Evolutionary conservation across 1,284 basidiomycete species (phyloP).

Genomic region (Ustilago xerochloae): DNA sequence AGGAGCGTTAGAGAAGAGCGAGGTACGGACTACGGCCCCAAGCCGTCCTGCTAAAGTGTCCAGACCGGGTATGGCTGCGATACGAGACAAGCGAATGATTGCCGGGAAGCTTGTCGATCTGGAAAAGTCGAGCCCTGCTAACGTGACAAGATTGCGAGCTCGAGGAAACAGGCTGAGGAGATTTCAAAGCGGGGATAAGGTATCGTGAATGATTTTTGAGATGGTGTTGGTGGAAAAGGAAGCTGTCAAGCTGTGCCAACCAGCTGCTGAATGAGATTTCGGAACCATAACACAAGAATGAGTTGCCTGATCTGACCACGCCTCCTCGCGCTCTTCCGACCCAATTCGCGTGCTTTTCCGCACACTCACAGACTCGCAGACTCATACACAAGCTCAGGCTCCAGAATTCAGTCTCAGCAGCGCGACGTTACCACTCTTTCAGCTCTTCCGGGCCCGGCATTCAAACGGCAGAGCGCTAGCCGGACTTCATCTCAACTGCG

Average conservation of each 20-base stretch:
- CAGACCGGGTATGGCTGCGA: slow-evolving; percentile 36
- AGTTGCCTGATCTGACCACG: slow-evolving; percentile 7
- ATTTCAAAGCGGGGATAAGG: neutral
- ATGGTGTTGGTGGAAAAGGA: slow-evolving; percentile 4
- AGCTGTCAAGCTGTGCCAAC: slow-evolving; percentile 1
- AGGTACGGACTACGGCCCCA: slow-evolving; percentile 26
- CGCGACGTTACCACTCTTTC: neutral
- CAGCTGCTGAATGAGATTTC: neutral
- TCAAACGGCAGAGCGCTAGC: slow-evolving; percentile 2
- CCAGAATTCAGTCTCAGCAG: neutral
- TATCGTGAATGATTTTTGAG: neutral
- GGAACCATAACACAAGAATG: neutral
- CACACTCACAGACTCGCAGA: neutral
- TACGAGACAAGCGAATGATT: neutral
- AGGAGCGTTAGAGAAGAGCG: slow-evolving; percentile 7
- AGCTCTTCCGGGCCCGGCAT: neutral
- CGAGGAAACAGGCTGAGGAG: neutral
- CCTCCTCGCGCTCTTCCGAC: neutral
- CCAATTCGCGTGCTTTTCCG: too few relatives aligned
- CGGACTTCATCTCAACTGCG: neutral
- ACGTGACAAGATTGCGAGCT: neutral
- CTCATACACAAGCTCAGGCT: neutral
- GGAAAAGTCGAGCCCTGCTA: too few relatives aligned
- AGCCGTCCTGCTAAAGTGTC: slow-evolving; percentile 28
- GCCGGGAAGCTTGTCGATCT: neutral